A percentile compares a stretch with the other conserved stretches of the same genome.
Evolutionary conservation across 1,284 basidiomycete genomes (phyloP).

Genomic region (Trichosporon sp.): DNA sequence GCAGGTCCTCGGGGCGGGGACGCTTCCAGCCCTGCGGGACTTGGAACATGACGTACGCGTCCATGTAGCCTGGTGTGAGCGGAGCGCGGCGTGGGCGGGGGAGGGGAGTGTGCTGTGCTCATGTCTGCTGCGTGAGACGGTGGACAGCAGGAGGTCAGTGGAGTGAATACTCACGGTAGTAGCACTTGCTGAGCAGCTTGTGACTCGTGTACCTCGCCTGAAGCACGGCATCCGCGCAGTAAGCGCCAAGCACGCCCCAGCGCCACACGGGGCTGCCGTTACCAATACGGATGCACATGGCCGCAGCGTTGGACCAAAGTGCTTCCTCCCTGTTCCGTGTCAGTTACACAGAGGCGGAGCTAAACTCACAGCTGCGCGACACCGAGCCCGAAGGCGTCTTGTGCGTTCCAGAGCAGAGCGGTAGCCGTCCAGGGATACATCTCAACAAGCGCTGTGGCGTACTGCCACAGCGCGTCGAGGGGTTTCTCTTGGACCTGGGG

Average conservation of each 20-base stretch:
- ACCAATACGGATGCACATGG: not conserved
- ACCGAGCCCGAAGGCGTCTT: not conserved
- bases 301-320: not conserved
- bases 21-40: conserved; percentile 1
- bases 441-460: not conserved
- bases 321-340: not conserved
- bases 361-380: not conserved
- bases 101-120: no score
- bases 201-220: not conserved
- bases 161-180: not conserved
- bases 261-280: not conserved
- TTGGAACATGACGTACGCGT: not conserved
- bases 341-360: not conserved
- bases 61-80: not conserved
- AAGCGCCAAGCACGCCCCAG: not conserved
- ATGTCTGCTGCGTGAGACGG: no score
- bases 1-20: not conserved
- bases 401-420: not conserved
- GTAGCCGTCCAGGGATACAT: not conserved
- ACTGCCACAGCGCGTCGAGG: not conserved
- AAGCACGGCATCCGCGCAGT: not conserved
- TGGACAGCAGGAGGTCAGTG: not conserved
- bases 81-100: no score
- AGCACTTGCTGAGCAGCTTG: not conserved
- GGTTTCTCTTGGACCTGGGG: not conserved